phyloP scores from a whole-genome alignment of 371 early-diverging fungal genomes.

The Lichtheimia ornata region DNA sequence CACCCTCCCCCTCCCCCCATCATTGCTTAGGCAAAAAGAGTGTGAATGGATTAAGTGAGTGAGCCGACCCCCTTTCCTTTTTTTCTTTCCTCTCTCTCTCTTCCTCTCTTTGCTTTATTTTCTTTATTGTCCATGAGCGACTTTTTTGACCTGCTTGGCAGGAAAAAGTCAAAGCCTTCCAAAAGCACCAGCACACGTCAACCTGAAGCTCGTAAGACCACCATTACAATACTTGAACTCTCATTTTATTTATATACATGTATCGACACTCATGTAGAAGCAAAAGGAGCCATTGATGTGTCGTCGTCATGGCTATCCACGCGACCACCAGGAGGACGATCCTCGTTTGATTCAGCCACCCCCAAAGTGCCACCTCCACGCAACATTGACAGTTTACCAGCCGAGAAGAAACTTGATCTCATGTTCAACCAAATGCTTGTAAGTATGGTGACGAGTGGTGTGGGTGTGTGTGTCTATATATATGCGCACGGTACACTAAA shows the following conservation, averaged over 20 bases:
- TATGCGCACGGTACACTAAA: background rate
- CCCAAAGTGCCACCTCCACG: background rate
- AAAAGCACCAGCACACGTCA: conserved; percentile 4
- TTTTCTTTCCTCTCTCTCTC: background rate
- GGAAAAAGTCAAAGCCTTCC: conserved; percentile 19
- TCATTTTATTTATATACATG: background rate
- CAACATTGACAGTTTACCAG: conserved; percentile 24
- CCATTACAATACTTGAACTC: background rate
- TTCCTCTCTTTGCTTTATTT: background rate
- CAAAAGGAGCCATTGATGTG: conserved; percentile 8
- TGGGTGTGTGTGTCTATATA: background rate
- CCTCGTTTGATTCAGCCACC: conserved; percentile 6
- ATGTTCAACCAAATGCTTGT: conserved; percentile 48
- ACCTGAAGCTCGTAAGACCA: background rate
- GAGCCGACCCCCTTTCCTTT: background rate
- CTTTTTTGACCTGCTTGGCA: conserved; percentile 29
- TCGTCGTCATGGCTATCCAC: conserved; percentile 13
- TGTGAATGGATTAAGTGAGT: no score
- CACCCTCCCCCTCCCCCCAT: no score
- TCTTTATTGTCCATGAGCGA: conserved; percentile 20
- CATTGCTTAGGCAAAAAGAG: no score
- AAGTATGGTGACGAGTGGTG: background rate
- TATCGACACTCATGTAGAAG: background rate
- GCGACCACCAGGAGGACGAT: background rate
- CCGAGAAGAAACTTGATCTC: conserved; percentile 29